phyloP scores from a whole-genome alignment of 768 basidiomycete species.

The Pleurotus platypus region DNA sequence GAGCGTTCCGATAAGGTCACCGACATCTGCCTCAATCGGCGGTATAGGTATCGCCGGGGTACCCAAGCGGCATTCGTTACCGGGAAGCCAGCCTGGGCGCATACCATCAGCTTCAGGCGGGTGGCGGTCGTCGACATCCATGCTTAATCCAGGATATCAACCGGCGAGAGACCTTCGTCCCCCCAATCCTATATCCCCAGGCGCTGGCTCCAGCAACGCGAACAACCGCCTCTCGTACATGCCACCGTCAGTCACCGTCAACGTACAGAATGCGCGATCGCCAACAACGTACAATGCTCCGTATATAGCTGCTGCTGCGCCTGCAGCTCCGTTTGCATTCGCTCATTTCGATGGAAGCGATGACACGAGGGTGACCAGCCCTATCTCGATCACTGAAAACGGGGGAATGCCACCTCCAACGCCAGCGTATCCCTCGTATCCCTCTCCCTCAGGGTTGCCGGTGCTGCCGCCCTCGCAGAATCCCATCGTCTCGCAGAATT shows the following conservation, averaged over 20 bases:
- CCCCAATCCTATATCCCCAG: background rate
- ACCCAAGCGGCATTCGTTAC: background rate
- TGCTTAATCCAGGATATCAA: slow-evolving; percentile 16
- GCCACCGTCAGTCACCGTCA: slow-evolving; percentile 26
- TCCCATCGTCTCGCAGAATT: slow-evolving; percentile 47
- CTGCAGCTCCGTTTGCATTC: background rate
- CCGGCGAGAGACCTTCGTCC: background rate
- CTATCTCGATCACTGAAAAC: slow-evolving; percentile 7
- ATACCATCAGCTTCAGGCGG: slow-evolving; percentile 12
- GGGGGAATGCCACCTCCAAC: slow-evolving; percentile 50
- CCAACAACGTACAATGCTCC: slow-evolving; percentile 56
- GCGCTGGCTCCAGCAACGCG: slow-evolving; percentile 3
- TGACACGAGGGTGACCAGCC: background rate
- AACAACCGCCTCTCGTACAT: slow-evolving; percentile 19
- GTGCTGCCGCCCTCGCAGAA: slow-evolving; percentile 55
- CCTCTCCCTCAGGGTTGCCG: slow-evolving; percentile 39
- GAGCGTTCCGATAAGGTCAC: slow-evolving; percentile 2
- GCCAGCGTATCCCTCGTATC: slow-evolving; percentile 73
- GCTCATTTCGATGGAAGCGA: background rate
- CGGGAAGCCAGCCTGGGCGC: slow-evolving; percentile 8
- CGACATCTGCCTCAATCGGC: slow-evolving; percentile 1
- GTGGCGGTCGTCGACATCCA: slow-evolving; percentile 15
- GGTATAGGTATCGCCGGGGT: background rate
- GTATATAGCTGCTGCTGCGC: slow-evolving; percentile 26
- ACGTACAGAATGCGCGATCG: slow-evolving; percentile 36